These are phyloP conservation scores for Mesembryanthemum crystallinum DNA, from an alignment of 148 eudicot species.

Conservation along the genomic window DNA sequence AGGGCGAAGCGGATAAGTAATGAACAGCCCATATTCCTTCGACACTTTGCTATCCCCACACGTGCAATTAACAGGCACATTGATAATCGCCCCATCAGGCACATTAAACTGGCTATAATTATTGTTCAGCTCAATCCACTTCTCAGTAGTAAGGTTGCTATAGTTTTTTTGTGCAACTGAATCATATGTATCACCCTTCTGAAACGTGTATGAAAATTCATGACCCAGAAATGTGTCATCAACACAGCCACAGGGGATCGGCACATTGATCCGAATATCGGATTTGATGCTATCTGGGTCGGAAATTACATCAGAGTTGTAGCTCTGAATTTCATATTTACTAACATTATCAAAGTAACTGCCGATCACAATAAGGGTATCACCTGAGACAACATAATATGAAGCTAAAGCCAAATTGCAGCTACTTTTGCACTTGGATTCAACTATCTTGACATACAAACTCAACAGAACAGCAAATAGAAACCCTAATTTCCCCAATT, in stretches of 20 bases:
- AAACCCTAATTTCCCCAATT: constrained; percentile 18
- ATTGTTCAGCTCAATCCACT: constrained; percentile 42
- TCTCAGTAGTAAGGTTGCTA: constrained; percentile 47
- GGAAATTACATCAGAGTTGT: constrained; percentile 41
- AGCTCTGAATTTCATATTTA: constrained; percentile 30
- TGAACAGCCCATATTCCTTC: constrained; percentile 58
- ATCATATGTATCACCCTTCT: constrained; percentile 45
- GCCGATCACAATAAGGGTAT: constrained; percentile 38
- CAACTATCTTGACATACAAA: constrained; percentile 14
- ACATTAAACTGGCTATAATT: constrained; percentile 30
- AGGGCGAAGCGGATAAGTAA: constrained; percentile 48
- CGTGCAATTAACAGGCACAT: constrained; percentile 65
- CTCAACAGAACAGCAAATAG: constrained; percentile 11
- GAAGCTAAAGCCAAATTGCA: constrained; percentile 63
- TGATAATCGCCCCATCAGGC: constrained; percentile 37
- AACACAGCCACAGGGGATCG: constrained; percentile 69
- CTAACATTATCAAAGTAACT: constrained; percentile 6
- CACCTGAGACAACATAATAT: constrained; percentile 34
- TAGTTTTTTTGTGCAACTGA: constrained; percentile 34
- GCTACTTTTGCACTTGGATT: constrained; percentile 41
- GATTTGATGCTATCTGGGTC: constrained; percentile 31
- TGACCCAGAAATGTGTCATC: constrained; percentile 48
- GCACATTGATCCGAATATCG: constrained; percentile 41
- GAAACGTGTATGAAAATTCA: constrained; percentile 33
- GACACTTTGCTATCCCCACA: constrained; percentile 66